These are phyloP conservation scores for Tulasnella sp. DNA, from an alignment of 768 basidiomycete genomes.

Conservation along the genomic window DNA sequence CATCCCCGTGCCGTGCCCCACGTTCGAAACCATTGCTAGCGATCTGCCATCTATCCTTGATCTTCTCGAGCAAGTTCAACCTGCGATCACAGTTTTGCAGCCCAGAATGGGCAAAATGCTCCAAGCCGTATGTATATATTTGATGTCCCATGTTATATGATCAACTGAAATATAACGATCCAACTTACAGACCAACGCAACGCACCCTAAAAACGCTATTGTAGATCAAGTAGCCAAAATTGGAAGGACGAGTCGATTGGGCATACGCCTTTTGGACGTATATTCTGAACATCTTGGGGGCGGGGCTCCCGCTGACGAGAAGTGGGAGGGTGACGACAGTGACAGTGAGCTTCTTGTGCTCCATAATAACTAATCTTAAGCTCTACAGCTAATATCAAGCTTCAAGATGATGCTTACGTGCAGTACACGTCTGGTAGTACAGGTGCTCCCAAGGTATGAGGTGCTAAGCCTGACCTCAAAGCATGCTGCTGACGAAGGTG, in stretches of 20 bases:
- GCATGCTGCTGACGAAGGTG: neutral
- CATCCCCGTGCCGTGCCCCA: neutral
- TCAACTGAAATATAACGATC: no score
- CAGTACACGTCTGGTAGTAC: constrained; percentile 4
- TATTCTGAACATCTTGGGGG: neutral
- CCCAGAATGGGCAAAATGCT: neutral
- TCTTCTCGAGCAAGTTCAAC: neutral
- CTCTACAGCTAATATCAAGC: neutral
- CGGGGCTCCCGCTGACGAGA: neutral
- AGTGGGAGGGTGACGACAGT: constrained; percentile 11
- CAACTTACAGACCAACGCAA: no score
- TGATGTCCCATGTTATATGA: neutral
- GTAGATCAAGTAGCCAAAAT: no score
- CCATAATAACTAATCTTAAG: neutral
- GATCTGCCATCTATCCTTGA: neutral
- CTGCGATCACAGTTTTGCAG: neutral
- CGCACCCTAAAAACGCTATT: no score
- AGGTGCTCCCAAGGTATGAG: constrained; percentile 1
- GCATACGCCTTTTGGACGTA: neutral
- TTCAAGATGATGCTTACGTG: neutral
- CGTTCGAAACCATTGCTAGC: neutral
- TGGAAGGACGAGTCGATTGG: neutral
- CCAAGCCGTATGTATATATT: neutral
- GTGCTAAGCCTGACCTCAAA: neutral
- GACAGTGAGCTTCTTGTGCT: neutral